Evolutionary conservation across 2,329 filamentous ascomycete genomes (phyloP).

Genomic region (Ascochyta fabae): DNA sequence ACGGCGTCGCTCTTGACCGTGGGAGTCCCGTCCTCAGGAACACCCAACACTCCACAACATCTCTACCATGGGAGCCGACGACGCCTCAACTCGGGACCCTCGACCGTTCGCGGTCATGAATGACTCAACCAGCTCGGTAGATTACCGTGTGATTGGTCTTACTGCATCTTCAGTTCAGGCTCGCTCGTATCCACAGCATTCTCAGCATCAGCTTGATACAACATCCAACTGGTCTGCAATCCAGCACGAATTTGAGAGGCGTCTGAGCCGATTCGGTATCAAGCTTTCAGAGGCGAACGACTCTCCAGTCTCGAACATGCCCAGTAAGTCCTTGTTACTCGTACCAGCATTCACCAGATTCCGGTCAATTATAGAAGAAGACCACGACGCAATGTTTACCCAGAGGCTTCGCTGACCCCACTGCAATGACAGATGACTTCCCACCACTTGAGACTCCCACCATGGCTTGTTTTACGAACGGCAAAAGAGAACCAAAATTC

Average conservation of each 20-base stretch:
- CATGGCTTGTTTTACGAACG: constrained; percentile 4
- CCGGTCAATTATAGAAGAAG: background rate
- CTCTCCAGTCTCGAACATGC: background rate
- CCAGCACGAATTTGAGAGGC: constrained; percentile 9
- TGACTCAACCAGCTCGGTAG: background rate
- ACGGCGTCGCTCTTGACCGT: background rate
- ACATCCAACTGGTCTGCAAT: background rate
- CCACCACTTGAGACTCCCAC: background rate
- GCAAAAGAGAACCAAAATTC: background rate
- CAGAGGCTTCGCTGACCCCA: no score
- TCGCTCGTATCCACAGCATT: background rate
- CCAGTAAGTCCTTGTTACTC: background rate
- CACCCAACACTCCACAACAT: no score
- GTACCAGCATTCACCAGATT: background rate
- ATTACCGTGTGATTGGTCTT: background rate
- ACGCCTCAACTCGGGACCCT: background rate
- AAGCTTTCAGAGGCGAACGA: constrained; percentile 3
- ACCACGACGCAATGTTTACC: background rate
- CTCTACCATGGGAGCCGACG: background rate
- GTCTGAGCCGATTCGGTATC: constrained; percentile 10
- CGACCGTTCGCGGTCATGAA: background rate
- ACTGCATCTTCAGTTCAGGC: background rate
- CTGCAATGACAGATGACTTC: background rate
- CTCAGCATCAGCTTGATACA: background rate
- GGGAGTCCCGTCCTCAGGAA: background rate